Conservation (phyloP, 2,329 filamentous ascomycete genomes). For the Amylocarpus encephaloides region DNA sequence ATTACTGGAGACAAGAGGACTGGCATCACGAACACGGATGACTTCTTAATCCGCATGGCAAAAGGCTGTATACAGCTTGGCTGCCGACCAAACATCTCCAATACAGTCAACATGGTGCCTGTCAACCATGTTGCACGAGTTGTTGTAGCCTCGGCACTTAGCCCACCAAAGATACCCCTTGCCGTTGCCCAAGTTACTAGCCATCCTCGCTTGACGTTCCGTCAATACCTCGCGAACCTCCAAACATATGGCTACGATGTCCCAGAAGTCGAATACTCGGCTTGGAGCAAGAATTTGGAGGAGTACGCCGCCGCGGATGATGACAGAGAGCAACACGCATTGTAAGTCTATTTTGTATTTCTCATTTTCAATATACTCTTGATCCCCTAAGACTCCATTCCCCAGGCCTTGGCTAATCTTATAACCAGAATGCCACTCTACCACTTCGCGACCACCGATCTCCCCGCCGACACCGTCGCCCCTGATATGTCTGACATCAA, state of each 20-base stretch:
- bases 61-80: slow-evolving; percentile 83
- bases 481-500: slow-evolving; percentile 67
- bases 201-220: slow-evolving; percentile 71
- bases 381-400: too few species aligned
- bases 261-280: slow-evolving; percentile 57
- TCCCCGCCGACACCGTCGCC: slow-evolving; percentile 61
- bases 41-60: slow-evolving; percentile 79
- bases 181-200: slow-evolving; percentile 69
- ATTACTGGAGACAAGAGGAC: slow-evolving; percentile 66
- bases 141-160: slow-evolving; percentile 65
- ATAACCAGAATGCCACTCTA: slow-evolving; percentile 53
- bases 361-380: too few species aligned
- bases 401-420: slow-evolving; percentile 2
- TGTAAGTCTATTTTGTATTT: slow-evolving; percentile 41
- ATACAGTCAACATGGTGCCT: slow-evolving; percentile 85
- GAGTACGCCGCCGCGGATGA: slow-evolving; percentile 47
- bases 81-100: slow-evolving; percentile 68
- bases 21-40: slow-evolving; percentile 74
- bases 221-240: slow-evolving; percentile 64
- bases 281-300: slow-evolving; percentile 63
- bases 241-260: slow-evolving; percentile 67
- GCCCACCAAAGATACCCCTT: slow-evolving; percentile 9
- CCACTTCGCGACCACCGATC: slow-evolving; percentile 63
- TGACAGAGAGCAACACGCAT: slow-evolving; percentile 55
- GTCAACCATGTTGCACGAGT: slow-evolving; percentile 79